Conservation (phyloP, 1,284 basidiomycete genomes). For the Apiotrichum sp. region DNA sequence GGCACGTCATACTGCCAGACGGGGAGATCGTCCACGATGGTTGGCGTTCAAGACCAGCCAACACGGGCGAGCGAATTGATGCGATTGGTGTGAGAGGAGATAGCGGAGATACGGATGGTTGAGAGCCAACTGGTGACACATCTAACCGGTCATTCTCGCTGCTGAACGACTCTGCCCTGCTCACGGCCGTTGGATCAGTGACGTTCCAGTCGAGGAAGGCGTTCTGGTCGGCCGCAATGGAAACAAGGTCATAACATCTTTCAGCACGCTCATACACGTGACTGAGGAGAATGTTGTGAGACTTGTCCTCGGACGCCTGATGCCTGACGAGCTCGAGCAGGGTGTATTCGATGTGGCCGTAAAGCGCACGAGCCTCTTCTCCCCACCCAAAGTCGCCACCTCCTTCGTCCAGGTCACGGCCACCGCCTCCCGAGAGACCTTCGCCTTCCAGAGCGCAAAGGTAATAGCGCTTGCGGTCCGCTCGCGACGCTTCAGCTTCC, state of each 20-base stretch:
- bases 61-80: not conserved
- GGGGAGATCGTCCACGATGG: not conserved
- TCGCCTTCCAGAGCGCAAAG: constrained; percentile 18
- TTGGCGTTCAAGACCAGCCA: not conserved
- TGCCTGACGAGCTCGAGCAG: constrained; percentile 17
- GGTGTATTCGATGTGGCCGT: constrained; percentile 14
- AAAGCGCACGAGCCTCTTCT: constrained; percentile 20
- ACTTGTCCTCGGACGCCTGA: constrained; percentile 18
- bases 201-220: constrained; percentile 25
- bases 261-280: constrained; percentile 11
- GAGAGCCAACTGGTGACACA: not conserved
- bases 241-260: constrained; percentile 9
- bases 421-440: constrained; percentile 16
- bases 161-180: not conserved
- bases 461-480: constrained; percentile 19
- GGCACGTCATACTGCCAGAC: not conserved
- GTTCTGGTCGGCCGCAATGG: constrained; percentile 21
- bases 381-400: constrained; percentile 19
- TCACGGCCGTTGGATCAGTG: not conserved
- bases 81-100: not conserved
- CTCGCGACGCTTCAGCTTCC: constrained; percentile 11
- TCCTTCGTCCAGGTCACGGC: constrained; percentile 13
- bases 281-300: constrained; percentile 13
- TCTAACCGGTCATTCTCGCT: not conserved
- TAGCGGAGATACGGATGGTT: not conserved